phyloP scores from a whole-genome alignment of 2,329 filamentous ascomycete genomes.

The Ophiosphaerella herpotricha region DNA sequence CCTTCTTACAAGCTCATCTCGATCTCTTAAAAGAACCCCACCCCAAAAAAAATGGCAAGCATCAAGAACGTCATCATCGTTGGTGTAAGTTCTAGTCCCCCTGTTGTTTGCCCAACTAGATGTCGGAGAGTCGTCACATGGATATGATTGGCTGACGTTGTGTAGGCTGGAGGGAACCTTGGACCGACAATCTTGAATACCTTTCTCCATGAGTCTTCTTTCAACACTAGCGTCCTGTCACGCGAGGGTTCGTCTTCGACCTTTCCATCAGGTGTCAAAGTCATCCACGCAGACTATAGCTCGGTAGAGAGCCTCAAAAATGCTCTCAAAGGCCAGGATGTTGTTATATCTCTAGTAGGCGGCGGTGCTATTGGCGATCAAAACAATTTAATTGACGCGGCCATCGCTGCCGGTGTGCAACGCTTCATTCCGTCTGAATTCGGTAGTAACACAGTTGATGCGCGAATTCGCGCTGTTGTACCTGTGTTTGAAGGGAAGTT shows the following conservation, averaged over 20 bases:
- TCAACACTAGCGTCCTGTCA: slow-evolving; percentile 62
- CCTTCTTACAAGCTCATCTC: no score
- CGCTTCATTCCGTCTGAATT: slow-evolving; percentile 68
- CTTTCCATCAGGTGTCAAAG: slow-evolving; percentile 47
- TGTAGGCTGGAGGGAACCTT: slow-evolving; percentile 48
- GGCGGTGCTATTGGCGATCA: slow-evolving; percentile 51
- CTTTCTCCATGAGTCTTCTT: slow-evolving; percentile 49
- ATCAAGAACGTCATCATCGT: slow-evolving; percentile 53
- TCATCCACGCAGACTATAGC: slow-evolving; percentile 56
- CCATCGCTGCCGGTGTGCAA: slow-evolving; percentile 63
- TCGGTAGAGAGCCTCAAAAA: slow-evolving; percentile 53
- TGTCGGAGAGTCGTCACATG: neutral
- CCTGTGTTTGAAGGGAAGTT: slow-evolving; percentile 60
- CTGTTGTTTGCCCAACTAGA: slow-evolving; percentile 4
- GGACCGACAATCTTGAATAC: slow-evolving; percentile 49
- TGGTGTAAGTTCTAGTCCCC: slow-evolving; percentile 39
- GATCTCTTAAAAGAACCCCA: neutral
- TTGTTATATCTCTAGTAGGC: slow-evolving; percentile 57
- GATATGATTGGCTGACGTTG: slow-evolving; percentile 11
- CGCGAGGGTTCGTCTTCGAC: slow-evolving; percentile 53
- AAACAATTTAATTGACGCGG: slow-evolving; percentile 61
- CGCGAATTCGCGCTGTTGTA: slow-evolving; percentile 47
- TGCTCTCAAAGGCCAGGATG: slow-evolving; percentile 62
- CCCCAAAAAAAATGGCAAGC: slow-evolving; percentile 31
- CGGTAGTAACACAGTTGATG: slow-evolving; percentile 49